Base-by-base conservation (phyloP, 2,329 filamentous ascomycete genomes). In the Metarhizium album region DNA sequence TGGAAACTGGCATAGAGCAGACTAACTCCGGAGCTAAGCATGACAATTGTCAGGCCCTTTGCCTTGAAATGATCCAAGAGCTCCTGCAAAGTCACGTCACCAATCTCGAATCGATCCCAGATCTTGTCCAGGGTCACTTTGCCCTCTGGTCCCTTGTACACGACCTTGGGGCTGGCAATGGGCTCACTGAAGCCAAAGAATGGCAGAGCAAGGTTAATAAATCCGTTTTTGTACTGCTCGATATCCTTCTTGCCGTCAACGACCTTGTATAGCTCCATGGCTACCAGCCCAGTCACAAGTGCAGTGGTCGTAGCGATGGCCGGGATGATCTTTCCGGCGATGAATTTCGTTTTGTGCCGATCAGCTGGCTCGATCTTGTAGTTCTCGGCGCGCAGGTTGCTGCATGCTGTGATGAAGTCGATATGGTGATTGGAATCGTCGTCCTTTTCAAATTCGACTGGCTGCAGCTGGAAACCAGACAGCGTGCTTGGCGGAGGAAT, bases 131-230 rank as follows among this genome's bases (percentile, higher is more conserved):
- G 83, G 23, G 78, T 82, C 18, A 95, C 87, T 59, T 86, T 85
- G 62, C 86, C 87, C 42, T 87, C 71, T 48, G 84, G 84, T 22
- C 89, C 86, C 64, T 83, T 74, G 72, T 97, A 98, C 61, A 82
- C 87, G 57, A 91, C 87, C 78, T 96, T 97, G 29, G 90, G 89
- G 59, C 89, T 95, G 4, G 84, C 83, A 60, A 98, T 94, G 2
- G 93, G 93, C 71, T 98, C 93, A 63, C 89, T 95, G 79, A 98
- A 98, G 38, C 91, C 91, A 60, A 98, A 95, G 79, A 98, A 97
- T 1, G 93, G 93, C 56, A 98, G 74, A 1, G 93, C 93, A 58
- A 98, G 73, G 72, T 98, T 98, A 71, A 97, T 78, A 69, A 98
- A 98, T 16, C 93, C 93, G 65, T 98, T 98, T 80, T 97, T 97